Conservation (phyloP, 1,284 basidiomycete genomes). For the Puccinia horiana region DNA sequence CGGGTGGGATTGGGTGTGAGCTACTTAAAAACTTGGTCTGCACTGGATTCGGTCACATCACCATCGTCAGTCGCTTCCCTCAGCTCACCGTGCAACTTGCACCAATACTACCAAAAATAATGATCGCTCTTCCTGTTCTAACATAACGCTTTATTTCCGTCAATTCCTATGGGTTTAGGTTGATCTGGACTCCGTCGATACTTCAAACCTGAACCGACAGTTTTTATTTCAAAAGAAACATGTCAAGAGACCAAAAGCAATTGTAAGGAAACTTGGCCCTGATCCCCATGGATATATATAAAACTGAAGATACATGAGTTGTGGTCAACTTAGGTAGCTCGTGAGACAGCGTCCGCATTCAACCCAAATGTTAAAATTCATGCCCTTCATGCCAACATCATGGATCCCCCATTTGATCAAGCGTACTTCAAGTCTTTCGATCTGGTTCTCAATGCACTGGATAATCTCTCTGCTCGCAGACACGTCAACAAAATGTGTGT, state of each 20-base stretch:
- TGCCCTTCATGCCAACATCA: conserved; percentile 93
- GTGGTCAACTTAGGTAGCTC: conserved; percentile 69
- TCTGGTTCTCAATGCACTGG: conserved; percentile 91
- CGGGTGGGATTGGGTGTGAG: conserved; percentile 96
- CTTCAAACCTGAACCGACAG: conserved; percentile 96
- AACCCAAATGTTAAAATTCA: conserved; percentile 85
- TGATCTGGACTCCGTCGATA: conserved; percentile 97
- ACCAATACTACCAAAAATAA: too few species aligned
- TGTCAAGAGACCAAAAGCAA: conserved; percentile 91
- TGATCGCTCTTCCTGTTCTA: conserved; percentile 1
- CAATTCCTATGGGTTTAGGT: conserved; percentile 60
- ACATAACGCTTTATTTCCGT: not conserved
- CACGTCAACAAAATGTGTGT: conserved; percentile 98
- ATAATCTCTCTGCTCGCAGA: conserved; percentile 87
- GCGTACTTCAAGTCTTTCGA: conserved; percentile 87
- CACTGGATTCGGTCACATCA: conserved; percentile 87
- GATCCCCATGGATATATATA: not conserved
- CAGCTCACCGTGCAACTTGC: not conserved
- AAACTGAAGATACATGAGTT: not conserved
- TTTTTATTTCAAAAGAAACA: conserved; percentile 97
- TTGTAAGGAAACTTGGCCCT: conserved; percentile 62
- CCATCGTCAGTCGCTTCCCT: conserved; percentile 61
- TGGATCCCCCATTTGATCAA: conserved; percentile 81
- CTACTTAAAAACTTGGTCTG: conserved; percentile 93
- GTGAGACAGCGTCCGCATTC: conserved; percentile 82